These are phyloP conservation scores for Persicaria maculosa DNA, from an alignment of 148 eudicot genomes.

Conservation along the genomic window DNA sequence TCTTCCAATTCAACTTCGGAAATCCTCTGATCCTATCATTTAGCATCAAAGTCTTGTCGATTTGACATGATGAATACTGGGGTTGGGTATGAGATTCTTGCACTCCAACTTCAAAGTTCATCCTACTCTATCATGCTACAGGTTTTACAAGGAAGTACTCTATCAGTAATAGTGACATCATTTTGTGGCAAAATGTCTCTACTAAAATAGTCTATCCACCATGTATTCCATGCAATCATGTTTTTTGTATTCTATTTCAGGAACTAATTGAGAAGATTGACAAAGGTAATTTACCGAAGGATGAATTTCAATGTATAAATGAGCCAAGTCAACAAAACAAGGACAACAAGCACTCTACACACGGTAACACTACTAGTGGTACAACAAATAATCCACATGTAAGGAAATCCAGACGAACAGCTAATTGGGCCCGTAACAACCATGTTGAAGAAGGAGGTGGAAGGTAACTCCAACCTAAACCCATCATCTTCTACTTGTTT, in stretches of 20 bases:
- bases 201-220: neutral
- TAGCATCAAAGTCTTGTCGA: no score
- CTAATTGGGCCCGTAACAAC: slow-evolving; percentile 74
- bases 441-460: slow-evolving; percentile 73
- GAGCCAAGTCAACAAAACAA: slow-evolving; percentile 32
- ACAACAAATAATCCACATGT: slow-evolving; percentile 43
- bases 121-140: no score
- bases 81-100: no score
- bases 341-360: slow-evolving; percentile 21
- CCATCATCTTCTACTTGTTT: neutral
- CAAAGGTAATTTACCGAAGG: slow-evolving; percentile 66
- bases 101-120: no score
- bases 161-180: no score
- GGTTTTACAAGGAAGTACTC: no score
- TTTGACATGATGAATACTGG: no score
- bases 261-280: slow-evolving; percentile 68
- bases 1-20: no score
- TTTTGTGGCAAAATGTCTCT: no score
- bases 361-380: slow-evolving; percentile 25
- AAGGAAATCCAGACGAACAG: slow-evolving; percentile 85
- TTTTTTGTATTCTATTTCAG: slow-evolving; percentile 22
- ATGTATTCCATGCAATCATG: neutral
- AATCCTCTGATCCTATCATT: no score
- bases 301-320: slow-evolving; percentile 71
- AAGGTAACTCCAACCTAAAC: slow-evolving; percentile 33